A percentile compares a stretch with the other conserved stretches of the same genome.
These are phyloP conservation scores for Aristolochia fimbriata DNA, from an alignment of 164 flowering plant species.

Conservation along the genomic window DNA sequence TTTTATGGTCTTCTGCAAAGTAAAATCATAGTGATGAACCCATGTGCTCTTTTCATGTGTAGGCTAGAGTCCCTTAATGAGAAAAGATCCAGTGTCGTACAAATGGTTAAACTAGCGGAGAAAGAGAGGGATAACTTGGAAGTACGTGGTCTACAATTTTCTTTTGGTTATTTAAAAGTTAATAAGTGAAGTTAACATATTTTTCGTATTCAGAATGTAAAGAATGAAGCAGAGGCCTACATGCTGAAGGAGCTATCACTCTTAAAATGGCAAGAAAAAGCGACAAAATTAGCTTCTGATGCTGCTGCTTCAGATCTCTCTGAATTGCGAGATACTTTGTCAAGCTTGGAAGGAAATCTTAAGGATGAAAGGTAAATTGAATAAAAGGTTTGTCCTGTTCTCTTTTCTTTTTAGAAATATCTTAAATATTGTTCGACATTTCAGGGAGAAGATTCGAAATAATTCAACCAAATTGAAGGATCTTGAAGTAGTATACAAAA, in stretches of 20 bases:
- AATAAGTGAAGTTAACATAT: neutral
- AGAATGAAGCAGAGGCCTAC: slow-evolving; percentile 91
- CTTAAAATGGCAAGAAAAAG: slow-evolving; percentile 91
- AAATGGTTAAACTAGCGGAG: slow-evolving; percentile 96
- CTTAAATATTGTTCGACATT: neutral
- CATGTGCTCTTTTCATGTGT: neutral
- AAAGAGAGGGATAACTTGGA: slow-evolving; percentile 89
- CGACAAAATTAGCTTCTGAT: slow-evolving; percentile 66
- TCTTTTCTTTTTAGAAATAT: no score
- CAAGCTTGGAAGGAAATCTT: slow-evolving; percentile 51
- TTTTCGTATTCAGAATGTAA: slow-evolving; percentile 44
- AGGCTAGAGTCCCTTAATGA: slow-evolving; percentile 87
- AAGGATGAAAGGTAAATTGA: slow-evolving; percentile 52
- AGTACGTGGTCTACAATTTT: slow-evolving; percentile 26
- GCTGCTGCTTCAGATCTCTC: slow-evolving; percentile 38
- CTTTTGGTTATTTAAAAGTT: neutral
- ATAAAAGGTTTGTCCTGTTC: no score
- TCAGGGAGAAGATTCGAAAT: slow-evolving; percentile 65
- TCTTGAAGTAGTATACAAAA: slow-evolving; percentile 63
- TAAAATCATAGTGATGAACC: no score
- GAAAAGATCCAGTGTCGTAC: slow-evolving; percentile 85
- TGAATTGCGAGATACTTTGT: slow-evolving; percentile 48
- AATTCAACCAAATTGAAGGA: slow-evolving; percentile 54
- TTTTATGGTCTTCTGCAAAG: no score
- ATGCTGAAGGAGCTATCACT: slow-evolving; percentile 83